Conservation (phyloP, 1,284 basidiomycete genomes). For the Hypsizygus ulmarius region DNA sequence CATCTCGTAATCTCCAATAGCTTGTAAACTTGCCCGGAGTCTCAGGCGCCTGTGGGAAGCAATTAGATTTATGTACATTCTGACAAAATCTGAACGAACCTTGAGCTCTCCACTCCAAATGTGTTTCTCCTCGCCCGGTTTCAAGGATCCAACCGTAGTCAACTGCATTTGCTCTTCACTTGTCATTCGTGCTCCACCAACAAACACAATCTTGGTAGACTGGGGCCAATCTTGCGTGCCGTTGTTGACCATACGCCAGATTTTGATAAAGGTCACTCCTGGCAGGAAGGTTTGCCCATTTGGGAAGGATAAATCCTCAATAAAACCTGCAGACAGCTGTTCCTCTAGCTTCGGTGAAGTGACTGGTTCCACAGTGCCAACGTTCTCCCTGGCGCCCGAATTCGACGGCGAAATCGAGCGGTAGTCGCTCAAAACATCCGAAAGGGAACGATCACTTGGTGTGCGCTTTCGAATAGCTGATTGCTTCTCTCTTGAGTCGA, state of each 20-base stretch:
- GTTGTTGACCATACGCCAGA: slow-evolving; percentile 71
- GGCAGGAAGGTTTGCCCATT: slow-evolving; percentile 79
- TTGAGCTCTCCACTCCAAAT: slow-evolving; percentile 74
- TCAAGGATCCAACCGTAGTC: slow-evolving; percentile 46
- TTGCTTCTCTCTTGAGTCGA: slow-evolving; percentile 11
- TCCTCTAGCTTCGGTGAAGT: neutral
- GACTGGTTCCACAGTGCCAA: neutral
- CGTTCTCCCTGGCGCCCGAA: slow-evolving; percentile 2
- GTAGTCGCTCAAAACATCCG: slow-evolving; percentile 24
- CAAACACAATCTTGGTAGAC: slow-evolving; percentile 62
- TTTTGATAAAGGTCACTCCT: slow-evolving; percentile 82
- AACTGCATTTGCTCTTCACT: slow-evolving; percentile 28
- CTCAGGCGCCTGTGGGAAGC: slow-evolving; percentile 60
- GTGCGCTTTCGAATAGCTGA: neutral
- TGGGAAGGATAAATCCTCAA: slow-evolving; percentile 68
- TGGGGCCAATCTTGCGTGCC: slow-evolving; percentile 66
- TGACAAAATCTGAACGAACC: slow-evolving; percentile 31
- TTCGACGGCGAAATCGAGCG: slow-evolving; percentile 3
- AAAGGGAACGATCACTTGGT: slow-evolving; percentile 26
- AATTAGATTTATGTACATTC: neutral
- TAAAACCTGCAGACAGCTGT: slow-evolving; percentile 51
- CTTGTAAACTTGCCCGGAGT: slow-evolving; percentile 66
- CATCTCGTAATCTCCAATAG: slow-evolving; percentile 72
- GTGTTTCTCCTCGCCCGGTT: slow-evolving; percentile 56
- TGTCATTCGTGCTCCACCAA: slow-evolving; percentile 59